phyloP scores from a whole-genome alignment of 177 flowering plant genomes.

The Tripterygium wilfordii region DNA sequence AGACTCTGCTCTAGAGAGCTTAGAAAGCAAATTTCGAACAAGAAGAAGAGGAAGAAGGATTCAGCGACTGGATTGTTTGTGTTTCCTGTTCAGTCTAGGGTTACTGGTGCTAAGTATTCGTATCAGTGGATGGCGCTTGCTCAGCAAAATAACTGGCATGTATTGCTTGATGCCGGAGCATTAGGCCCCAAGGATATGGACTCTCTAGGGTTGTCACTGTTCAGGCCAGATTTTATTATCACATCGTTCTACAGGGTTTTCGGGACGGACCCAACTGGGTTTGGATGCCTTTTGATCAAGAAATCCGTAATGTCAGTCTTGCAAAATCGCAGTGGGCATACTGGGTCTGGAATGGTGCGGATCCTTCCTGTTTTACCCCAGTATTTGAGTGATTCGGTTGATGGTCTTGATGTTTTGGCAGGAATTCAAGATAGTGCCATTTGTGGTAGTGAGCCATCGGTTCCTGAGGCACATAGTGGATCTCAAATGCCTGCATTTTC shows the following conservation, averaged over 20 bases:
- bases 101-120: slow-evolving; percentile 66
- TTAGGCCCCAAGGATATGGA: slow-evolving; percentile 80
- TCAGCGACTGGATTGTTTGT: slow-evolving; percentile 61
- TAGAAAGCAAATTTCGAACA: slow-evolving; percentile 45
- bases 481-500: slow-evolving; percentile 66
- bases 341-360: slow-evolving; percentile 63
- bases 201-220: slow-evolving; percentile 59
- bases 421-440: slow-evolving; percentile 31
- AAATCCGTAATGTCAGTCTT: slow-evolving; percentile 53
- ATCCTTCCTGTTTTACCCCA: slow-evolving; percentile 54
- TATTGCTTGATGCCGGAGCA: slow-evolving; percentile 67
- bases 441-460: slow-evolving; percentile 26
- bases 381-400: slow-evolving; percentile 55
- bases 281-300: slow-evolving; percentile 63
- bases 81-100: slow-evolving; percentile 74
- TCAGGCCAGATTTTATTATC: slow-evolving; percentile 65
- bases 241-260: slow-evolving; percentile 62
- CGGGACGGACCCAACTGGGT: slow-evolving; percentile 65
- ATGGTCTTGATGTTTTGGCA: slow-evolving; percentile 31
- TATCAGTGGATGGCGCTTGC: slow-evolving; percentile 81
- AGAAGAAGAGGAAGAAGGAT: slow-evolving; percentile 57
- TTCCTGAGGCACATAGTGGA: slow-evolving; percentile 31
- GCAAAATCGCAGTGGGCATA: slow-evolving; percentile 37
- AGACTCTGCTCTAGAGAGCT: slow-evolving; percentile 53
- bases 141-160: slow-evolving; percentile 72